phyloP scores from a whole-genome alignment of 2,329 filamentous ascomycete species.

The Stachybotrys chlorohalonatus region DNA sequence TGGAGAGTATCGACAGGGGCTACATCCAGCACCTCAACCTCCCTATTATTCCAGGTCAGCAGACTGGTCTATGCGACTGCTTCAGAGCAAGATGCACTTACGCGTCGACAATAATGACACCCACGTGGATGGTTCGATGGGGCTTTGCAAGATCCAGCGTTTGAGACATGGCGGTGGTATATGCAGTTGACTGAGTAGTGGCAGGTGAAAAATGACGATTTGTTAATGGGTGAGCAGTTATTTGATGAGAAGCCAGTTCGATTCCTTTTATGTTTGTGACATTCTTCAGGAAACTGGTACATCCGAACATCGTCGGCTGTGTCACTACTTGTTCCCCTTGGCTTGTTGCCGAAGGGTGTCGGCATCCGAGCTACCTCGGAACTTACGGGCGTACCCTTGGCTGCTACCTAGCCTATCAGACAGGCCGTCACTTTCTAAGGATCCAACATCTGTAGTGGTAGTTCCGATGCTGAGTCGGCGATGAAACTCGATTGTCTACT shows the following conservation, averaged over 20 bases:
- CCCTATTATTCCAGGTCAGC: conserved; percentile 6
- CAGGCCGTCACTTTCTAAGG: no score
- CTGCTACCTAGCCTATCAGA: no score
- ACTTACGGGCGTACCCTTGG: no score
- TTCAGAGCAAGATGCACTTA: neutral
- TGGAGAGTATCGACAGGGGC: conserved; percentile 21
- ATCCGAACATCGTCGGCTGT: neutral
- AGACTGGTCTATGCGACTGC: neutral
- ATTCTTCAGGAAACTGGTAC: neutral
- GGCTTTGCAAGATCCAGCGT: neutral
- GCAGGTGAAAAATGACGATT: neutral
- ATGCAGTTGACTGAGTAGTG: neutral
- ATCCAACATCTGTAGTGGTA: no score
- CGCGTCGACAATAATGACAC: conserved; percentile 9
- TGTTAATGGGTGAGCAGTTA: neutral
- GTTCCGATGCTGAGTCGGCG: no score
- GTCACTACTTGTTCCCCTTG: neutral
- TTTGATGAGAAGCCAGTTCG: neutral
- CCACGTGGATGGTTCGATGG: conserved; percentile 5
- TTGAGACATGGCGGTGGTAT: neutral
- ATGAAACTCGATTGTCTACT: no score
- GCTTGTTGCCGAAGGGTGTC: no score
- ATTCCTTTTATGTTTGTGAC: neutral
- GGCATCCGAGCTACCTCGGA: no score
- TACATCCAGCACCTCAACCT: conserved; percentile 24